Evolutionary conservation across 805 yeast species (phyloP).

Genomic region (Candida gorgasii): DNA sequence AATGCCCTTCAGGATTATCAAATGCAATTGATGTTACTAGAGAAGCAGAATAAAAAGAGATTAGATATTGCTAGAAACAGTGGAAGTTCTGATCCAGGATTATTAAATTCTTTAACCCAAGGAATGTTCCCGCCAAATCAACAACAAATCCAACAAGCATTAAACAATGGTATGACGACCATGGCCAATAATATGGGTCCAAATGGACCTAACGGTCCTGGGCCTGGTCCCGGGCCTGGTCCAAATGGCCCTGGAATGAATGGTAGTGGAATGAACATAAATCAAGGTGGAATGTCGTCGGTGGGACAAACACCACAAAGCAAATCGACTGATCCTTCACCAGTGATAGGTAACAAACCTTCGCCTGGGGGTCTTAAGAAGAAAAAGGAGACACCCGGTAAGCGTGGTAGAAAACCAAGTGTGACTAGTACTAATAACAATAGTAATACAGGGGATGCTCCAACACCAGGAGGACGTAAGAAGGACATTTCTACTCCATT

Average conservation of each 20-base stretch:
- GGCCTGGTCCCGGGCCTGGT: too few relatives aligned
- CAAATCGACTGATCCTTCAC: slow-evolving; percentile 30
- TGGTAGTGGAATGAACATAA: background rate
- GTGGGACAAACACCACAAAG: slow-evolving; percentile 11
- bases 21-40: slow-evolving; percentile 72
- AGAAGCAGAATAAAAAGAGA: slow-evolving; percentile 71
- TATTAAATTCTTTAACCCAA: slow-evolving; percentile 15
- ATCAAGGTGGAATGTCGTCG: background rate
- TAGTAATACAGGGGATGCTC: slow-evolving; percentile 19
- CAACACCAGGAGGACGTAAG: slow-evolving; percentile 29
- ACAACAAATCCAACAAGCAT: slow-evolving; percentile 16
- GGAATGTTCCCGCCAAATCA: slow-evolving; percentile 30
- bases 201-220: slow-evolving; percentile 1
- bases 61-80: slow-evolving; percentile 52
- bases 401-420: slow-evolving; percentile 36
- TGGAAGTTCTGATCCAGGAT: slow-evolving; percentile 21
- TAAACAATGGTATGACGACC: slow-evolving; percentile 8
- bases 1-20: slow-evolving; percentile 81
- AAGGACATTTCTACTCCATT: slow-evolving; percentile 41
- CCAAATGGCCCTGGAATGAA: too few relatives aligned
- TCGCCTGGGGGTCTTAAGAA: slow-evolving; percentile 32
- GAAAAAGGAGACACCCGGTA: slow-evolving; percentile 32
- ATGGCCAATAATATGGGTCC: slow-evolving; percentile 6
- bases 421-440: slow-evolving; percentile 15
- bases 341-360: slow-evolving; percentile 33